phyloP scores from a whole-genome alignment of 1,139 yeast species.

The Kluyveromyces marxianus region DNA sequence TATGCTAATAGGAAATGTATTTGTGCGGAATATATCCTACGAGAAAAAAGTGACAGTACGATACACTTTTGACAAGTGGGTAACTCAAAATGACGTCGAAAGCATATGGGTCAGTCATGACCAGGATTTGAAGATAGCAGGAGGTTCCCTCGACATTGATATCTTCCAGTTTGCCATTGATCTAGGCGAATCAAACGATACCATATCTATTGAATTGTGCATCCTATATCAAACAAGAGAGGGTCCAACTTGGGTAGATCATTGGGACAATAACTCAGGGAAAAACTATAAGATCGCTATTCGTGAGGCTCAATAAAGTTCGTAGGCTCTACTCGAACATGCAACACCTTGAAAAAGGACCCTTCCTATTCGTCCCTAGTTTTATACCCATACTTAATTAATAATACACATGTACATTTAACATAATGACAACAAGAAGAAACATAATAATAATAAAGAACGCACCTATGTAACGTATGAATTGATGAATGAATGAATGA shows the following conservation, averaged over 20 bases:
- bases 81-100: slow-evolving; percentile 23
- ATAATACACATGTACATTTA: too few species aligned
- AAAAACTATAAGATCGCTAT: slow-evolving; percentile 21
- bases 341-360: too few species aligned
- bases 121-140: slow-evolving; percentile 24
- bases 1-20: slow-evolving; percentile 21
- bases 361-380: too few species aligned
- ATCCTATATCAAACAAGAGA: slow-evolving; percentile 25
- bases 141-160: slow-evolving; percentile 21
- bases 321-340: too few species aligned
- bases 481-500: too few species aligned
- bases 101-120: slow-evolving; percentile 27
- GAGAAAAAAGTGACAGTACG: slow-evolving; percentile 26
- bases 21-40: slow-evolving; percentile 27
- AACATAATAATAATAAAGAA: too few species aligned
- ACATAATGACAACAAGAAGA: too few species aligned
- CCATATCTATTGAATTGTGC: slow-evolving; percentile 21
- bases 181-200: slow-evolving; percentile 1
- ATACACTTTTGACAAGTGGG: slow-evolving; percentile 29
- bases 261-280: slow-evolving; percentile 29
- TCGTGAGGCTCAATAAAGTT: background rate
- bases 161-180: slow-evolving; percentile 28
- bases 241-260: slow-evolving; percentile 19
- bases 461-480: too few species aligned
- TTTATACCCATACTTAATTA: too few species aligned